These are phyloP conservation scores for Kuraishia floccosa DNA, from an alignment of 805 yeast species.

Conservation along the genomic window DNA sequence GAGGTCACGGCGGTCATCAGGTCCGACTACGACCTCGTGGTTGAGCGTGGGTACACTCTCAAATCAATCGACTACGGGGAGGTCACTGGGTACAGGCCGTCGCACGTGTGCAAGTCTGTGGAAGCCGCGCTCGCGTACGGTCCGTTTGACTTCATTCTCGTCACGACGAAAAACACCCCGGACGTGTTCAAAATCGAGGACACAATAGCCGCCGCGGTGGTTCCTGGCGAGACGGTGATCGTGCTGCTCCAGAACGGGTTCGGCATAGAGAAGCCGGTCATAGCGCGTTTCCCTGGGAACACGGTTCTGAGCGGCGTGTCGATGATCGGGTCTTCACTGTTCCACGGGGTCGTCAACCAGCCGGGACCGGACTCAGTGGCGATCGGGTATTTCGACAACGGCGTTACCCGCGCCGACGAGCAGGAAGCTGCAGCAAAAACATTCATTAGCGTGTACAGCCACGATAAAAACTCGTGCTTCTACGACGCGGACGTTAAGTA, in stretches of 20 bases:
- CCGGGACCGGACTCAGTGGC: constrained; percentile 34
- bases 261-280: constrained; percentile 23
- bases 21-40: constrained; percentile 46
- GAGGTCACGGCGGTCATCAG: constrained; percentile 50
- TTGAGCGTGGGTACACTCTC: constrained; percentile 40
- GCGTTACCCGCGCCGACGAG: constrained; percentile 16
- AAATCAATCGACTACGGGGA: constrained; percentile 52
- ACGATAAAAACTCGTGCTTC: constrained; percentile 26
- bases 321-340: constrained; percentile 43
- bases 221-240: constrained; percentile 12
- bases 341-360: constrained; percentile 37
- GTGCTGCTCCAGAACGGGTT: constrained; percentile 27
- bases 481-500: constrained; percentile 33
- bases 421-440: constrained; percentile 24
- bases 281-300: constrained; percentile 18
- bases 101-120: constrained; percentile 23
- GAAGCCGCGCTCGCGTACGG: constrained; percentile 30
- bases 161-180: constrained; percentile 56
- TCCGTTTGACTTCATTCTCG: constrained; percentile 43
- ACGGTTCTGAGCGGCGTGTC: constrained; percentile 24
- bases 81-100: constrained; percentile 44
- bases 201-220: constrained; percentile 24
- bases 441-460: constrained; percentile 33
- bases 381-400: constrained; percentile 41
- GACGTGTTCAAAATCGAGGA: constrained; percentile 31